Conservation (phyloP, 176 grass and related monocot species). For the Metroxylon sagu region DNA sequence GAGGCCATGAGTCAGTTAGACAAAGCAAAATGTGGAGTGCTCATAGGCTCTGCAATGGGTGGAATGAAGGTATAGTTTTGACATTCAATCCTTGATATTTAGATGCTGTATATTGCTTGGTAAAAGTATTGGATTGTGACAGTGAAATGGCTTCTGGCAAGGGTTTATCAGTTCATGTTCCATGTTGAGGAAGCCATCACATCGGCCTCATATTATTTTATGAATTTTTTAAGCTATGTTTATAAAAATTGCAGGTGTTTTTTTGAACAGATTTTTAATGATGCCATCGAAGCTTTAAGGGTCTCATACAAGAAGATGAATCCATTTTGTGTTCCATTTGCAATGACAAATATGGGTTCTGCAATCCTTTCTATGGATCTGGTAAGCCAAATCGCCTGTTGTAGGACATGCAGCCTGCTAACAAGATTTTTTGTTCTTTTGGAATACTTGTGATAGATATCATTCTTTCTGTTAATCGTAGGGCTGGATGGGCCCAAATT, state of each 20-base stretch:
- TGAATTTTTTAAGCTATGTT: slow-evolving; percentile 4
- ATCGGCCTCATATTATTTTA: too few relatives aligned
- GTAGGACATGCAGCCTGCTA: too few relatives aligned
- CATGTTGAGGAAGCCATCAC: too few relatives aligned
- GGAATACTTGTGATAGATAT: not conserved
- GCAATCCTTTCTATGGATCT: slow-evolving; percentile 99
- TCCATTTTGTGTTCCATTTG: slow-evolving; percentile 97
- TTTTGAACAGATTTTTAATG: slow-evolving; percentile 80
- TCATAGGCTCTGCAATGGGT: slow-evolving; percentile 97
- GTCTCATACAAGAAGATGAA: slow-evolving; percentile 99
- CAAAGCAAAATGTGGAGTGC: slow-evolving; percentile 89
- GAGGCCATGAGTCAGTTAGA: slow-evolving; percentile 72
- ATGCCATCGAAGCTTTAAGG: slow-evolving; percentile 92
- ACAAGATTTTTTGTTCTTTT: too few relatives aligned
- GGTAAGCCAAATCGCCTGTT: slow-evolving; percentile 27
- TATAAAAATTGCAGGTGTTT: slow-evolving; percentile 5
- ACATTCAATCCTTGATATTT: too few relatives aligned
- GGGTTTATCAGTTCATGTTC: too few relatives aligned
- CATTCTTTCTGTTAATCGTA: slow-evolving; percentile 26
- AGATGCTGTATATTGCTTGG: too few relatives aligned
- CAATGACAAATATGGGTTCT: slow-evolving; percentile 99
- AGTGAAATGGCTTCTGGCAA: too few relatives aligned
- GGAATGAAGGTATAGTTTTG: slow-evolving; percentile 72
- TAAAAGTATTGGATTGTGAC: too few relatives aligned
- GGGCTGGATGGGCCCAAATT: slow-evolving; percentile 99